Percentiles rank a stretch among this genome's conserved stretches.
phyloP scores from a whole-genome alignment of 805 yeast species.

The Metschnikowia lochheadii region DNA sequence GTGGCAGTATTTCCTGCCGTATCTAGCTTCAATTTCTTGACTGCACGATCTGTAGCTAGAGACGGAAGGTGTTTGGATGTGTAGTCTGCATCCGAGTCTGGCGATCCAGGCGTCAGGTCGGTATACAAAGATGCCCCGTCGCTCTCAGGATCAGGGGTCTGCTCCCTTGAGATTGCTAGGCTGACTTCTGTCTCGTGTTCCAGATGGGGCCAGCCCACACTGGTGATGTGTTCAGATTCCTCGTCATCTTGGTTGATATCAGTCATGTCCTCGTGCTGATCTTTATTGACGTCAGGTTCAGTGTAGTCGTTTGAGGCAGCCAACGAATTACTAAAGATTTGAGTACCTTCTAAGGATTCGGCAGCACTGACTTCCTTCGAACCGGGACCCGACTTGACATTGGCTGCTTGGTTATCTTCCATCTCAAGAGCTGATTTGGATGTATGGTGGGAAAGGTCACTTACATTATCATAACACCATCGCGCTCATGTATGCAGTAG shows the following conservation, averaged over 20 bases:
- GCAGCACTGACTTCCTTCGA: not conserved
- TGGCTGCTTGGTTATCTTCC: not conserved
- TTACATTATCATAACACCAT: not conserved
- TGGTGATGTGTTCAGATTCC: not conserved
- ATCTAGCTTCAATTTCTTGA: constrained; percentile 1
- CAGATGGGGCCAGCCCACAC: not conserved
- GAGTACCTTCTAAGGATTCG: not conserved
- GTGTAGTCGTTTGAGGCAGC: not conserved
- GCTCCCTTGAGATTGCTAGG: constrained; percentile 9
- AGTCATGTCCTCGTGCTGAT: not conserved
- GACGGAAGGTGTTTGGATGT: not conserved
- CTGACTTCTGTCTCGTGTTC: not conserved
- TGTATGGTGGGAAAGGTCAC: not conserved
- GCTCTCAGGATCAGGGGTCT: constrained; percentile 12
- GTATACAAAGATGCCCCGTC: constrained; percentile 8
- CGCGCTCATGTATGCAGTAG: not conserved
- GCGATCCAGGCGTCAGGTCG: constrained; percentile 12
- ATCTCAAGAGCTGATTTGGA: not conserved
- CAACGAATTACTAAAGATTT: constrained; percentile 1
- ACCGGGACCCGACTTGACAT: not conserved
- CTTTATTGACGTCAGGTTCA: not conserved
- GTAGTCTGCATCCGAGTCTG: constrained; percentile 5
- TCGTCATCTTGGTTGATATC: not conserved
- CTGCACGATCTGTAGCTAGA: constrained; percentile 8
- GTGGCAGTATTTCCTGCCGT: not conserved